Percentiles rank a stretch among this genome's conserved stretches.
Conservation (phyloP, 768 basidiomycete species). For the Sarcodon sp. region DNA sequence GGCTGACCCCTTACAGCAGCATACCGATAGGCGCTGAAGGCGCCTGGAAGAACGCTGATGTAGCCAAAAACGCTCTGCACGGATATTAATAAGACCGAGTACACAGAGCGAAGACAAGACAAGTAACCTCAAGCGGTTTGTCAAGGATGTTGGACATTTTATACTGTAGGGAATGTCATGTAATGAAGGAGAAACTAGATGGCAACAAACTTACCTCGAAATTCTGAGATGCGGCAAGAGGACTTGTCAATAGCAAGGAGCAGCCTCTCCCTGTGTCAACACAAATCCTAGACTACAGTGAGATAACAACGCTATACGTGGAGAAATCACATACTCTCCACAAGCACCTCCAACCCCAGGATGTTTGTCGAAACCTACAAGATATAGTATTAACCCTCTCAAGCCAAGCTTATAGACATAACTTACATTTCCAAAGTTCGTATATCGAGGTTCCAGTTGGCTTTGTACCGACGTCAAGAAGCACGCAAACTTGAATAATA, state of each 20-base stretch:
- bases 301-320: not conserved
- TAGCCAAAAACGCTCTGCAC: slow-evolving; percentile 69
- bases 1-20: slow-evolving; percentile 82
- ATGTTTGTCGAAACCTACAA: slow-evolving; percentile 64
- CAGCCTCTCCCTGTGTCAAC: slow-evolving; percentile 72
- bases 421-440: slow-evolving; percentile 84
- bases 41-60: slow-evolving; percentile 82
- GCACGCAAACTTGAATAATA: slow-evolving; percentile 54
- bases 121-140: slow-evolving; percentile 78
- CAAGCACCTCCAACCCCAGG: slow-evolving; percentile 87
- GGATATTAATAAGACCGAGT: not conserved
- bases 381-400: slow-evolving; percentile 2
- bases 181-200: not conserved
- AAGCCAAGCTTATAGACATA: not conserved
- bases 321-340: slow-evolving; percentile 53
- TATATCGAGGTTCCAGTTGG: slow-evolving; percentile 92
- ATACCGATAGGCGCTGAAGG: slow-evolving; percentile 88
- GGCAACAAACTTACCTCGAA: slow-evolving; percentile 46
- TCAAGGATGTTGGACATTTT: slow-evolving; percentile 96
- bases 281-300: slow-evolving; percentile 41
- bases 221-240: slow-evolving; percentile 88
- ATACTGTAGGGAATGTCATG: slow-evolving; percentile 33
- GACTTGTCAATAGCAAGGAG: slow-evolving; percentile 55
- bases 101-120: not conserved
- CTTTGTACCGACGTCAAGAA: slow-evolving; percentile 93